Evolutionary conservation across 495 filamentous ascomycete species (phyloP).

Genomic region (Filosporella fistucella): DNA sequence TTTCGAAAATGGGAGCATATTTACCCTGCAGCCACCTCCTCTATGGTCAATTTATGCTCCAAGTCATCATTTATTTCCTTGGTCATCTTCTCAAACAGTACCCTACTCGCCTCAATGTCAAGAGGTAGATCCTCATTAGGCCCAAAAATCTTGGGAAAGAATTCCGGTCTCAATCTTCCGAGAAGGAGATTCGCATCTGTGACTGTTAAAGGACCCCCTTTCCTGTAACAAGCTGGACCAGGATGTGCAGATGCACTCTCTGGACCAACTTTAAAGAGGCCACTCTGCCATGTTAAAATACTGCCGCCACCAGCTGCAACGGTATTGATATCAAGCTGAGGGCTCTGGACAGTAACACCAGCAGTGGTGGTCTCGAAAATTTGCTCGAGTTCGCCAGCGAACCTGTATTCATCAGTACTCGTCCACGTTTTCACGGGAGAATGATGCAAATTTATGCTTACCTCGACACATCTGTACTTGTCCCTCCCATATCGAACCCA

Average conservation of each 20-base stretch:
- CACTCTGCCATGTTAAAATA: slow-evolving; percentile 31
- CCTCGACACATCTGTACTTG: too few species aligned
- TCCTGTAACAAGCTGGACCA: slow-evolving; percentile 32
- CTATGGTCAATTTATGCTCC: slow-evolving; percentile 30
- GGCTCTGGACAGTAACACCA: slow-evolving; percentile 28
- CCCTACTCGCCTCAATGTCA: slow-evolving; percentile 15
- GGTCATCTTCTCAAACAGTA: slow-evolving; percentile 20
- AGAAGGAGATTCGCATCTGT: slow-evolving; percentile 38
- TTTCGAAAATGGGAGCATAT: too few species aligned
- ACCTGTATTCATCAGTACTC: slow-evolving; percentile 29
- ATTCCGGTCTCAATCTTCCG: slow-evolving; percentile 25
- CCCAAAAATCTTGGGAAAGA: slow-evolving; percentile 28
- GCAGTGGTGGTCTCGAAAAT: slow-evolving; percentile 29
- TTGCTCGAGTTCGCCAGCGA: slow-evolving; percentile 26
- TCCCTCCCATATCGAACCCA: slow-evolving; percentile 6
- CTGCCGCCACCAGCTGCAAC: slow-evolving; percentile 40
- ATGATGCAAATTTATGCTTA: too few species aligned
- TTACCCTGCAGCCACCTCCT: too few species aligned
- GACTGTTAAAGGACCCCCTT: slow-evolving; percentile 34
- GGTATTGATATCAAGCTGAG: slow-evolving; percentile 32
- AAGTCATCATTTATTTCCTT: slow-evolving; percentile 40
- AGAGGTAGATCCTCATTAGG: slow-evolving; percentile 25
- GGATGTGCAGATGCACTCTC: slow-evolving; percentile 30
- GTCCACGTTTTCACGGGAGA: too few species aligned
- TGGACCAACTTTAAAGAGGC: slow-evolving; percentile 35